These are phyloP conservation scores for Rhodosporidiobolus odoratus DNA, from an alignment of 768 basidiomycete genomes.

Conservation along the genomic window DNA sequence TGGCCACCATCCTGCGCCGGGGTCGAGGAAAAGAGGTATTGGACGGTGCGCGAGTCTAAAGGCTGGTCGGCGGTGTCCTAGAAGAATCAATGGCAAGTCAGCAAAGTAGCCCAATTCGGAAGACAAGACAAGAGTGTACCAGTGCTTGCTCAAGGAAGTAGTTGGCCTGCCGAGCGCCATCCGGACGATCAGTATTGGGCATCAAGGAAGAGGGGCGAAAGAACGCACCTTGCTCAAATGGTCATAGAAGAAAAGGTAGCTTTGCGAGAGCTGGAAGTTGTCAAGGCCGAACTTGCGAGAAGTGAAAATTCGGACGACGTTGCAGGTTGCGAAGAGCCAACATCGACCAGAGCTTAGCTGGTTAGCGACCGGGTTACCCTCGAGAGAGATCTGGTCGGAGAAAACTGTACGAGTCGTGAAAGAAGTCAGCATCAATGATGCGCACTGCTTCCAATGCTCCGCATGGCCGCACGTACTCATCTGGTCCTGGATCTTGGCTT, in stretches of 20 bases:
- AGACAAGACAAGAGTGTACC: constrained; percentile 54
- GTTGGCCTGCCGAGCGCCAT: constrained; percentile 53
- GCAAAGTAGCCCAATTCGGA: neutral
- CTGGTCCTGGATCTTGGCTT: constrained; percentile 18
- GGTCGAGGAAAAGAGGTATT: constrained; percentile 55
- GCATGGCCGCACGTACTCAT: constrained; percentile 44
- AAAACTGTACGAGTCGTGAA: constrained; percentile 56
- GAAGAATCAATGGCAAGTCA: neutral
- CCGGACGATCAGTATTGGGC: too few relatives aligned
- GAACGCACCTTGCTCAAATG: constrained; percentile 8
- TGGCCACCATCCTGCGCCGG: constrained; percentile 71
- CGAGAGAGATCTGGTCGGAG: neutral
- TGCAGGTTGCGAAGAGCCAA: constrained; percentile 23
- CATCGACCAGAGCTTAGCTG: constrained; percentile 23
- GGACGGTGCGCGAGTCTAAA: constrained; percentile 60
- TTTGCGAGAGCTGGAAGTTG: constrained; percentile 73
- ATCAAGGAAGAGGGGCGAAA: constrained; percentile 60
- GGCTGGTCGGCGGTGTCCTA: constrained; percentile 55
- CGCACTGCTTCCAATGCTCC: constrained; percentile 51
- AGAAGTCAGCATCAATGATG: neutral
- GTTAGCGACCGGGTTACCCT: constrained; percentile 23
- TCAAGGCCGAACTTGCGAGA: constrained; percentile 62
- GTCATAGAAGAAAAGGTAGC: constrained; percentile 92
- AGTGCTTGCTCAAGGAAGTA: constrained; percentile 86
- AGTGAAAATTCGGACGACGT: constrained; percentile 13